Percentiles rank a stretch among this genome's conserved stretches.
These are phyloP conservation scores for Centrapalus pauciflorus DNA, from an alignment of 129 eudicot genomes.

Conservation along the genomic window DNA sequence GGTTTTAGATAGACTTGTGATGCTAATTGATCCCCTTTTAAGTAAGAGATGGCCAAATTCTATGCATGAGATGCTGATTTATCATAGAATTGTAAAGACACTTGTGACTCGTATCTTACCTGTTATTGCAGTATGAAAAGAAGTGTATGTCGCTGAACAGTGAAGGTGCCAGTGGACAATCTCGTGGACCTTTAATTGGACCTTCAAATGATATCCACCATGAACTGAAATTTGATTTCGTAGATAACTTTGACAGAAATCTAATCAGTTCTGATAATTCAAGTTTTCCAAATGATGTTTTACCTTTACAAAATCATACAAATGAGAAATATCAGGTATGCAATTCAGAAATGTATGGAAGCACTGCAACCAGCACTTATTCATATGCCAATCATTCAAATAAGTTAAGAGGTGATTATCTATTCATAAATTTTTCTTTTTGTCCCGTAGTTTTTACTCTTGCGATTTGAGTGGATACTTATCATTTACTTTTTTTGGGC, in stretches of 20 bases:
- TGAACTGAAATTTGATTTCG: conserved; percentile 54
- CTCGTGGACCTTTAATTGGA: conserved; percentile 38
- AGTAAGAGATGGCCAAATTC: too few species aligned
- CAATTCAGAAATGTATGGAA: conserved; percentile 37
- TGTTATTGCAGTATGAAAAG: conserved; percentile 73
- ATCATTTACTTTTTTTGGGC: not conserved
- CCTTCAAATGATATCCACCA: conserved; percentile 87
- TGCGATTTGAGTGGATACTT: not conserved
- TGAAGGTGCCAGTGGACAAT: conserved; percentile 40
- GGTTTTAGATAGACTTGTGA: too few species aligned
- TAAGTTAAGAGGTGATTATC: conserved; percentile 32
- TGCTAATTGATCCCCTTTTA: too few species aligned
- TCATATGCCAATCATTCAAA: conserved; percentile 16
- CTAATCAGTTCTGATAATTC: conserved; percentile 36
- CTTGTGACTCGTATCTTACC: not conserved
- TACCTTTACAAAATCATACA: conserved; percentile 92
- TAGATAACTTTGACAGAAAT: conserved; percentile 52
- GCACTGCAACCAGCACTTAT: conserved; percentile 32
- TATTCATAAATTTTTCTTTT: not conserved
- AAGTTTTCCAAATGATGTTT: conserved; percentile 55
- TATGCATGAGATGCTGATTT: too few species aligned
- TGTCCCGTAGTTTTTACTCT: not conserved
- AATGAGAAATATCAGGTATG: conserved; percentile 78
- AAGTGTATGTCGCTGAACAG: conserved; percentile 60
- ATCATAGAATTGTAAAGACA: not conserved